Conservation (phyloP, 305 asterid genomes). For the Salvia sclarea region DNA sequence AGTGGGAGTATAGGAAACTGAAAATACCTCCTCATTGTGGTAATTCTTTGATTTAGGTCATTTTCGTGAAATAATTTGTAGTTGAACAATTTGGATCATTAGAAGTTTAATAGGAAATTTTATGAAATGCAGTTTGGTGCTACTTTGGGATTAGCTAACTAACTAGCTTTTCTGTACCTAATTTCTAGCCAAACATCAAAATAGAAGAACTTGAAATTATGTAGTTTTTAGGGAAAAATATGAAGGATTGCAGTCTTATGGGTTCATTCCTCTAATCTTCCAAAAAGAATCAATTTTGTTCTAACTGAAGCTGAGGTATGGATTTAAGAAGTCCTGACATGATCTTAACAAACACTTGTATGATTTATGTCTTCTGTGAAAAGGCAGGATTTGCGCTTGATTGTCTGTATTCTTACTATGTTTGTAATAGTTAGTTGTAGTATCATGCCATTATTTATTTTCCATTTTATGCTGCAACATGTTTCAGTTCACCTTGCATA, state of each 20-base stretch:
- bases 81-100: not conserved
- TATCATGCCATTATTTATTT: slow-evolving; percentile 9
- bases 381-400: not conserved
- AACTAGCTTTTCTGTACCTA: not conserved
- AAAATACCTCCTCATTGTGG: slow-evolving; percentile 68
- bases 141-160: not conserved
- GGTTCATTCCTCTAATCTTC: not conserved
- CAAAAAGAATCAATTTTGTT: not conserved
- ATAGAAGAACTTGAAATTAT: not conserved
- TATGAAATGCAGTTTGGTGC: slow-evolving; percentile 8
- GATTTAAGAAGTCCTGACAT: not conserved
- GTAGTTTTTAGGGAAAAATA: not conserved
- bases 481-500: slow-evolving; percentile 20
- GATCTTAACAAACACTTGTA: slow-evolving; percentile 2
- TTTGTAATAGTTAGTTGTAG: slow-evolving; percentile 6
- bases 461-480: not conserved
- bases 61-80: not conserved
- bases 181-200: not conserved
- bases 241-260: not conserved
- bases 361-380: slow-evolving; percentile 12
- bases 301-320: slow-evolving; percentile 7
- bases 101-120: slow-evolving; percentile 14
- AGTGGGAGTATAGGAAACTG: slow-evolving; percentile 70
- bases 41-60: slow-evolving; percentile 24
- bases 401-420: slow-evolving; percentile 17